Base-by-base conservation (phyloP, 2,329 filamentous ascomycete genomes). In the Parastagonospora nodorum region DNA sequence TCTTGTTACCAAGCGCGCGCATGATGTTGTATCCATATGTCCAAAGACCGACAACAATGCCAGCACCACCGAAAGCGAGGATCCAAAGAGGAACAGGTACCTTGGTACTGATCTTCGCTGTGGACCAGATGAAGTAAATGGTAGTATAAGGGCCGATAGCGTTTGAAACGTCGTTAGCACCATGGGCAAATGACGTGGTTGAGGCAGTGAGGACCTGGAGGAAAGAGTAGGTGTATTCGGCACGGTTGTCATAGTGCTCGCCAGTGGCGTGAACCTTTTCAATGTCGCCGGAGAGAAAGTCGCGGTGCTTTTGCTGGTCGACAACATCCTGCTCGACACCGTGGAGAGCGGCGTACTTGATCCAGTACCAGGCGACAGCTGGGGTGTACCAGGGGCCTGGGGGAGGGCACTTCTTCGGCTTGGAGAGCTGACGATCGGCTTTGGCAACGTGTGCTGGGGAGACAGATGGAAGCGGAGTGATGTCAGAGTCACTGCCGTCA, bases 121-220 rank as follows among this genome's bases (percentile, higher is more conserved):
- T 79, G 27, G 75, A 64, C 85, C 85, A 88, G 62, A 86, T 81
- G 57, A 82, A 75, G 73, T 79, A 88, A 66, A 88, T 84, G 47
- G 83, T 81, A 0, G 86, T 83, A 61, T 83, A 86, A 2, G 85
- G 85, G 6, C 63, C 66, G 15, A 67, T 61, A 11, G 58, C 84
- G 64, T 83, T 88, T 57, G 82, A 77, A 15, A 88, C 82, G 52
- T 88, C 86, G 70, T 88, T 88, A 58, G 86, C 85, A 15, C 86
- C 86, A 71, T 88, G 87, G 1, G 86, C 85, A 63, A 90, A 89
- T 1, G 87, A 89, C 4, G 86, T 85, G 33, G 87, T 89, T 72
- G 85, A 87, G 51, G 87, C 87, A 37, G 87, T 72, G 40, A 75
- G 43, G 45, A 72, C 61, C 45, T 73, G 70, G 4, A 71, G 56